Evolutionary conservation across 345 rosid species (phyloP).

Genomic region (Alliaria petiolata): DNA sequence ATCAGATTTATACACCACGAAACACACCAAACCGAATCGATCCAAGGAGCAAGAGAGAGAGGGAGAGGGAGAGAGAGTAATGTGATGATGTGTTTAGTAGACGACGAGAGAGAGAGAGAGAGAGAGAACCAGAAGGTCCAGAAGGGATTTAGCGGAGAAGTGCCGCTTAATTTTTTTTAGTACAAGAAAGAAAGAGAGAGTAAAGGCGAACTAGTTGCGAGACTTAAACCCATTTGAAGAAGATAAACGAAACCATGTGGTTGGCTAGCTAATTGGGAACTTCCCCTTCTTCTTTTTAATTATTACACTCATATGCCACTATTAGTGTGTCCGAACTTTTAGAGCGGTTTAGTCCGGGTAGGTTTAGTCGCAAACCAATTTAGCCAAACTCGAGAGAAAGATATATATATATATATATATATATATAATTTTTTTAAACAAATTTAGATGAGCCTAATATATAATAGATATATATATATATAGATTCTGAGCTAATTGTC

Average conservation of each 20-base stretch:
- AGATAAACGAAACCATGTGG: conserved; percentile 27
- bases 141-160: conserved; percentile 38
- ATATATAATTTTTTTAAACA: no score
- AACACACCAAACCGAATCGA: conserved; percentile 10
- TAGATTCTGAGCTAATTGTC: no score
- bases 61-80: not conserved
- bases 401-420: no score
- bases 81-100: no score
- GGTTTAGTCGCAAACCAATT: not conserved
- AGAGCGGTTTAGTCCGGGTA: not conserved
- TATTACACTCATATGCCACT: conserved; percentile 50
- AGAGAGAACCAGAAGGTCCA: not conserved
- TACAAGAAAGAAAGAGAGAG: conserved; percentile 25
- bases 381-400: not conserved
- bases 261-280: conserved; percentile 16
- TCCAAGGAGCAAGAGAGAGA: not conserved
- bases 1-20: not conserved
- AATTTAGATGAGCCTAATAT: not conserved
- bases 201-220: conserved; percentile 19
- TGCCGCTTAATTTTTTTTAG: conserved; percentile 34
- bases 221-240: conserved; percentile 34
- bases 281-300: conserved; percentile 26
- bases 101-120: no score
- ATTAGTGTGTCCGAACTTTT: not conserved
- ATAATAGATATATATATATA: no score